Conservation (phyloP, 2,329 filamentous ascomycete genomes). For the Whalleya microplaca region DNA sequence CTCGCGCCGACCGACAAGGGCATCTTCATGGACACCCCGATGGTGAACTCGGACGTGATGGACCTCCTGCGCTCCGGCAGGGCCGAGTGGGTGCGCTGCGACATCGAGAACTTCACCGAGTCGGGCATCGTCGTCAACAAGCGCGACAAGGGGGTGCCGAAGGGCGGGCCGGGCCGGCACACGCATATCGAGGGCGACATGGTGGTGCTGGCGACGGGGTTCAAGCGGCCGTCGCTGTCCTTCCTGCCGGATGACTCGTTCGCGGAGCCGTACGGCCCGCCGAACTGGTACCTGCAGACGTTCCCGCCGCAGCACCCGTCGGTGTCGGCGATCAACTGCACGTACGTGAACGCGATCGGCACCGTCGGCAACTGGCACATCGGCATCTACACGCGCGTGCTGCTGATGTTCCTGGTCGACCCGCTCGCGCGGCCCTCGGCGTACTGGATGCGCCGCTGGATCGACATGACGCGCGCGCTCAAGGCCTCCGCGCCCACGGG, state of each 20-base stretch:
- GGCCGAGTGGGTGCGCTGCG: conserved; percentile 80
- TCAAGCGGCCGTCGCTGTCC: conserved; percentile 70
- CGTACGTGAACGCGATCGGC: conserved; percentile 79
- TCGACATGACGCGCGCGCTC: conserved; percentile 77
- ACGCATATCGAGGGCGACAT: conserved; percentile 73
- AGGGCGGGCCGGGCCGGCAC: conserved; percentile 72
- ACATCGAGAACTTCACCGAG: conserved; percentile 69
- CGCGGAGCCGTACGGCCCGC: conserved; percentile 72
- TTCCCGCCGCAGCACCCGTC: conserved; percentile 77
- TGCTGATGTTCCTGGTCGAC: conserved; percentile 85
- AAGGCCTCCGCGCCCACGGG: conserved; percentile 72
- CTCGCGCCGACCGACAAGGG: conserved; percentile 72
- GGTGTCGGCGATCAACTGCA: conserved; percentile 79
- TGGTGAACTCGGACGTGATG: conserved; percentile 85
- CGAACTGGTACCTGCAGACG: conserved; percentile 87
- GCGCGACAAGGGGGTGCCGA: conserved; percentile 71
- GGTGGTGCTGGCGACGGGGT: conserved; percentile 83
- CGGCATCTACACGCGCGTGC: conserved; percentile 83
- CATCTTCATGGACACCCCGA: conserved; percentile 82
- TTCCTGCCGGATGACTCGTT: conserved; percentile 79
- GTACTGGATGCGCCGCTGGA: conserved; percentile 83
- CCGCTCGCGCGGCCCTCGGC: conserved; percentile 72
- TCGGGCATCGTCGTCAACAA: conserved; percentile 72
- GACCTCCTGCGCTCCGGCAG: conserved; percentile 71
- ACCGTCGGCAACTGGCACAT: conserved; percentile 88